These are phyloP conservation scores for Trichoderma sp. DNA, from an alignment of 2,329 filamentous ascomycete species.

Conservation along the genomic window DNA sequence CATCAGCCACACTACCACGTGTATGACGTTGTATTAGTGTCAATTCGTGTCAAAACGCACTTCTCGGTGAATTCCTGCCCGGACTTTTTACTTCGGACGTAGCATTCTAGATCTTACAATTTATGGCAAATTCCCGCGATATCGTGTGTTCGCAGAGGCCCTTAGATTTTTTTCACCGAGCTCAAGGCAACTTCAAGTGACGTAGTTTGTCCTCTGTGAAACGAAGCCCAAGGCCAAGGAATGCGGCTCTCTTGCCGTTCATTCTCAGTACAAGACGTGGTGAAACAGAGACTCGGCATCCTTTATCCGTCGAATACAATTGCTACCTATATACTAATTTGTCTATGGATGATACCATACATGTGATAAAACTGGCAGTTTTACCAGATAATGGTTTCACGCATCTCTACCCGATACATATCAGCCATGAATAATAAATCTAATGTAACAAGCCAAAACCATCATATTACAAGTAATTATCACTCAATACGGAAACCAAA, in stretches of 20 bases:
- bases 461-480: background rate
- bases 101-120: background rate
- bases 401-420: background rate
- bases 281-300: conserved; percentile 16
- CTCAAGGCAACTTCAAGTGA: background rate
- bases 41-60: background rate
- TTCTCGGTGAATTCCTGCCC: background rate
- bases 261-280: background rate
- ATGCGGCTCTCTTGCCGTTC: background rate
- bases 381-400: background rate
- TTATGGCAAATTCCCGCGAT: background rate
- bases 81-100: background rate
- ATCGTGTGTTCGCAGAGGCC: too few species aligned
- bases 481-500: background rate
- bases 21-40: background rate
- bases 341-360: background rate
- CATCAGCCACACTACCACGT: conserved; percentile 6
- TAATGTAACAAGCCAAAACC: background rate
- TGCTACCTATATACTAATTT: background rate
- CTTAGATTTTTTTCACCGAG: background rate
- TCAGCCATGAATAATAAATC: background rate
- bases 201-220: background rate
- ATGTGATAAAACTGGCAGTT: background rate
- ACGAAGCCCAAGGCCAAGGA: background rate
- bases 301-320: background rate